A percentile compares a stretch with the other conserved stretches of the same genome.
These are phyloP conservation scores for Hyaloscypha bicolor DNA, from an alignment of 495 filamentous ascomycete genomes.

Conservation along the genomic window DNA sequence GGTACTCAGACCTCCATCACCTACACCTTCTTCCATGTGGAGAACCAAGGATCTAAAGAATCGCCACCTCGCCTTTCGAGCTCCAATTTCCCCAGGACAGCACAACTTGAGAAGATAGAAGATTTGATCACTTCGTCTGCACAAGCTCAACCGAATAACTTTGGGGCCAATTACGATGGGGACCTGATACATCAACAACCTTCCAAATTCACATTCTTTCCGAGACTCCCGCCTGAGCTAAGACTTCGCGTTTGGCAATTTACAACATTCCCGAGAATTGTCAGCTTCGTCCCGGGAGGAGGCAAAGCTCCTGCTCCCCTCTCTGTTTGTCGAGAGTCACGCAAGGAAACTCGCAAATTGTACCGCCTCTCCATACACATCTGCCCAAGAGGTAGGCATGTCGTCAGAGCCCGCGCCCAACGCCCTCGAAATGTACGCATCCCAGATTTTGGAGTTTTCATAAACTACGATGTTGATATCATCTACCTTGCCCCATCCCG, in stretches of 20 bases:
- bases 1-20: no score
- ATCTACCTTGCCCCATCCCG: no score
- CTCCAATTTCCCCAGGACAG: no score
- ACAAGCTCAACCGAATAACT: not conserved
- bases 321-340: not conserved
- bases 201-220: not conserved
- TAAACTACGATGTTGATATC: no score
- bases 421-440: no score
- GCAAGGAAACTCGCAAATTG: slow-evolving; percentile 19
- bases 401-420: no score
- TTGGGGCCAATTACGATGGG: not conserved
- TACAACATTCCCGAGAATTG: not conserved
- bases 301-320: not conserved
- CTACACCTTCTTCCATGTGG: no score
- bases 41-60: no score
- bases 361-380: not conserved
- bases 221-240: not conserved
- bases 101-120: no score
- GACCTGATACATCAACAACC: not conserved
- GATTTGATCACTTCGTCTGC: not conserved
- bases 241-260: not conserved
- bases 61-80: no score
- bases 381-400: no score
- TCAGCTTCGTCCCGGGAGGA: not conserved
- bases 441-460: no score